Base-by-base conservation (phyloP, 192 early-diverging fungal species). In the Phlyctochytrium bullatum region DNA sequence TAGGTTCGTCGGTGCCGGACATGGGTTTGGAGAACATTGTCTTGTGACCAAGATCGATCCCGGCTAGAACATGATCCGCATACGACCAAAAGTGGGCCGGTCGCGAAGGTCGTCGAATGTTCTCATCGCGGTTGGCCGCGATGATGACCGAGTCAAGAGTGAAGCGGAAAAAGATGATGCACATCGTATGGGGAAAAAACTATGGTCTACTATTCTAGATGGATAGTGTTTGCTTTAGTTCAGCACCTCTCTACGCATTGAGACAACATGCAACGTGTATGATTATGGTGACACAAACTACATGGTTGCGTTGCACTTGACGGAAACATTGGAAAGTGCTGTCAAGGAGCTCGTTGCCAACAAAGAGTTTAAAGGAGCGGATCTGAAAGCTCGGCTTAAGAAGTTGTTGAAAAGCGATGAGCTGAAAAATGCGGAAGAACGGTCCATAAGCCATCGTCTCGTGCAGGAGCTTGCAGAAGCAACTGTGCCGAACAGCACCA, bases 41-140 rank as follows among this genome's bases (percentile, higher is more conserved):
- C 64, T 69, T 66, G 64, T 67, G 52, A 25, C 71, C 74, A 1
- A 64, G 34, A 36, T 80, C 76, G 35, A 52, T 64, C 1, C 75
- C 79, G 25, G 69, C 79, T 2, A 80, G 63, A 25, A 80, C 72
- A 36, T 68, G 64, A n/a, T 73, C 62, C 6, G 64, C 33, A 36
- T 68, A 16, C 17, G 56, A 23, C 74, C 74, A 76, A 33, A 53
- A 70, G 52, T 75, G 54, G 1, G 79, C 79, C 2, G 60, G 51
- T 10, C 28, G 23, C 10, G 79, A 61, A 6, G 75, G 62, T 3
- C 79, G 69, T 27, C 65, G 68, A 0, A 80, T 17, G 62, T 62
- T 75, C 47, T 80, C 79, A 61, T 80, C 79, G 31, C 79, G 68
- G 71, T 80, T 80, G 24, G 68, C 71, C 1, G 69, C 69, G 2